phyloP scores from a whole-genome alignment of 768 basidiomycete genomes.

The Rhodotorula graminis region DNA sequence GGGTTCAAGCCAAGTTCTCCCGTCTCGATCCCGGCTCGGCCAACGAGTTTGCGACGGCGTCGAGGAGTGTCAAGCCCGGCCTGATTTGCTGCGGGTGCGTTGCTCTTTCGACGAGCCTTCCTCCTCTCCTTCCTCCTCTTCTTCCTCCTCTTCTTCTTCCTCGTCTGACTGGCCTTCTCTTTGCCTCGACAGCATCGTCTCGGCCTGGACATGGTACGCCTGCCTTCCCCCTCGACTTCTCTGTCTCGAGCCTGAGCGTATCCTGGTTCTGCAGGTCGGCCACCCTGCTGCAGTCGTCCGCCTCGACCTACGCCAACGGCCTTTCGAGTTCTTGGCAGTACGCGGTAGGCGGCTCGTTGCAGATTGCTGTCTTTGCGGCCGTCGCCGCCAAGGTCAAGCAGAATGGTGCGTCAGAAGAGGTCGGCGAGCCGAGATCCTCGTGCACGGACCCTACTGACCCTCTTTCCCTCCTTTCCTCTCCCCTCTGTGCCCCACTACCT shows the following conservation, averaged over 20 bases:
- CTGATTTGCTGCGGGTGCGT: slow-evolving; percentile 67
- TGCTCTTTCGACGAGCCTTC: too few species aligned
- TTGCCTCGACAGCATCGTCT: slow-evolving; percentile 52
- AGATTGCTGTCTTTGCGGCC: slow-evolving; percentile 81
- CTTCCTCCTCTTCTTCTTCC: too few species aligned
- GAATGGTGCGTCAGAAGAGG: slow-evolving; percentile 61
- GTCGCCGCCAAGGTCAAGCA: slow-evolving; percentile 86
- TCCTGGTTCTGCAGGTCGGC: background rate
- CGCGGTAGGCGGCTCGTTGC: slow-evolving; percentile 61
- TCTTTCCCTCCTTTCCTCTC: too few species aligned
- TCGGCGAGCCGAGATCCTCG: too few species aligned
- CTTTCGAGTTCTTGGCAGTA: slow-evolving; percentile 68
- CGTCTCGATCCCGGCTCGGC: slow-evolving; percentile 48
- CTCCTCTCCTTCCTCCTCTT: too few species aligned
- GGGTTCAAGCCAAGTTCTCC: slow-evolving; percentile 61
- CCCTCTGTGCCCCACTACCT: too few species aligned
- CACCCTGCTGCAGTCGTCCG: slow-evolving; percentile 65
- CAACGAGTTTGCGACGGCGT: slow-evolving; percentile 53
- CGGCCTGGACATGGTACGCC: slow-evolving; percentile 22
- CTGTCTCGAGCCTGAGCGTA: too few species aligned
- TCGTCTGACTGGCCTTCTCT: background rate
- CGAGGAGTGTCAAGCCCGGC: slow-evolving; percentile 65
- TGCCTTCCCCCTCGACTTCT: too few species aligned
- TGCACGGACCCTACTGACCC: background rate
- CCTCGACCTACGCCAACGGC: slow-evolving; percentile 78